A percentile compares a stretch with the other conserved stretches of the same genome.
phyloP scores from a whole-genome alignment of 208 protist species.

The Angomonas deanei region DNA sequence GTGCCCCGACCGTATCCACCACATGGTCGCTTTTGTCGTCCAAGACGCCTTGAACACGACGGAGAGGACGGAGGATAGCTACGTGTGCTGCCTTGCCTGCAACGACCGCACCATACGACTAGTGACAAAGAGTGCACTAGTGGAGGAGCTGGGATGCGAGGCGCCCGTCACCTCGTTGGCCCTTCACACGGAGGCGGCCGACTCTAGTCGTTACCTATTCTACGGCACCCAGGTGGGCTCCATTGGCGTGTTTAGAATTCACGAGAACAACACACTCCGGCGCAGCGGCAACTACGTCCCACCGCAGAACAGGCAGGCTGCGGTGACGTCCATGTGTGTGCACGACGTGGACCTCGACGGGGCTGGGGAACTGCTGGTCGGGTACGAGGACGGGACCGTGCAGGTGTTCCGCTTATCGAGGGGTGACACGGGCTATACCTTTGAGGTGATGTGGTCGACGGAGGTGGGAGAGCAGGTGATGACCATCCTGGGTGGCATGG shows the following conservation, averaged over 20 bases:
- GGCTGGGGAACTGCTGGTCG: conserved; percentile 63
- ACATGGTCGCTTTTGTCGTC: conserved; percentile 40
- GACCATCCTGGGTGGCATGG: conserved; percentile 52
- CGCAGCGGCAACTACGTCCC: conserved; percentile 22
- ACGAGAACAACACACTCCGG: conserved; percentile 18
- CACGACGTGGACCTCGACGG: conserved; percentile 65
- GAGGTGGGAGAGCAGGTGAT: conserved; percentile 52
- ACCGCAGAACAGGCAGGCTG: conserved; percentile 6
- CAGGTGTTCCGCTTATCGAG: conserved; percentile 36
- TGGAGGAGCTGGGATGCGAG: conserved; percentile 68
- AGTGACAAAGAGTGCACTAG: conserved; percentile 40
- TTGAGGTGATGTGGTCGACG: conserved; percentile 37
- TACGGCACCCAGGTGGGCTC: conserved; percentile 80
- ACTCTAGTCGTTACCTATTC: conserved; percentile 26
- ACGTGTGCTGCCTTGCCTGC: conserved; percentile 69
- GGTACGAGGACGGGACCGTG: conserved; percentile 72
- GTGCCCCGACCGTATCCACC: conserved; percentile 79
- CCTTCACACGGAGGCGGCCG: conserved; percentile 9
- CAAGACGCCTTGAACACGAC: conserved; percentile 5
- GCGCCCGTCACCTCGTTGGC: conserved; percentile 54
- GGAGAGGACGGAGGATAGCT: conserved; percentile 35
- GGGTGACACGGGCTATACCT: conserved; percentile 14
- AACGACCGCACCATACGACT: conserved; percentile 77
- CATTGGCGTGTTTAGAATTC: conserved; percentile 51
- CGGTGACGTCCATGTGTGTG: conserved; percentile 42